Evolutionary conservation across 2,329 filamentous ascomycete genomes (phyloP).

Genomic region (Clonostachys solani): DNA sequence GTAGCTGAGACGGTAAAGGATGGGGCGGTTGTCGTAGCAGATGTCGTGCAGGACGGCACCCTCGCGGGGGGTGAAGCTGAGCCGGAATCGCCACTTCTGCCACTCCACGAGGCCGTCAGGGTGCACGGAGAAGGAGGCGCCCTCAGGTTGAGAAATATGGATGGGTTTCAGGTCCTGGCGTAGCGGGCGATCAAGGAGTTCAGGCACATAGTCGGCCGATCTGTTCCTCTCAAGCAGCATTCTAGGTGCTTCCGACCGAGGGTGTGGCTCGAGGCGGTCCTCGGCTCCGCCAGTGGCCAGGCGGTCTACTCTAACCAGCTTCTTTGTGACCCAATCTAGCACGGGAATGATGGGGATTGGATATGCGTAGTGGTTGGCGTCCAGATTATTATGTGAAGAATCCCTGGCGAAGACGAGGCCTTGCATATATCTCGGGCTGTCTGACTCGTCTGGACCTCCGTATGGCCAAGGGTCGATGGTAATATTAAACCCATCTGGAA

Average conservation of each 20-base stretch:
- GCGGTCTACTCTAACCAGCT: conserved; percentile 53
- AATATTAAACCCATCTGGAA: conserved; percentile 38
- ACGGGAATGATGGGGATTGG: conserved; percentile 56
- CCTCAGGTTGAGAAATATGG: conserved; percentile 66
- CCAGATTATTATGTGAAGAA: conserved; percentile 33
- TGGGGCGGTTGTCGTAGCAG: conserved; percentile 58
- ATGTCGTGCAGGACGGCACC: conserved; percentile 68
- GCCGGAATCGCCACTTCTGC: conserved; percentile 67
- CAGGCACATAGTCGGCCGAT: conserved; percentile 41
- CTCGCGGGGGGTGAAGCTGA: conserved; percentile 67
- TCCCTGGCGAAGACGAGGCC: conserved; percentile 45
- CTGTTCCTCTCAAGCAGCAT: conserved; percentile 37
- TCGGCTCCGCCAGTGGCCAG: conserved; percentile 41
- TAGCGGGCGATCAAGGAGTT: conserved; percentile 40
- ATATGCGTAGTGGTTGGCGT: conserved; percentile 60
- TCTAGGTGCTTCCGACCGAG: conserved; percentile 29
- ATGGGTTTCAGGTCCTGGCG: conserved; percentile 61
- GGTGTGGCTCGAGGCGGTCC: conserved; percentile 35
- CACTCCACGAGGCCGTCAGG: conserved; percentile 45
- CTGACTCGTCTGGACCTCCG: conserved; percentile 36
- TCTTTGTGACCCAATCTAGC: conserved; percentile 50
- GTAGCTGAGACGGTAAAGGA: conserved; percentile 63
- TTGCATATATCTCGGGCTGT: conserved; percentile 39
- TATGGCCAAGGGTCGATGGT: conserved; percentile 66
- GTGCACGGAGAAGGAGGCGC: conserved; percentile 59